Evolutionary conservation across 2,329 filamentous ascomycete species (phyloP).

Genomic region (Monosporascus cannonballus): DNA sequence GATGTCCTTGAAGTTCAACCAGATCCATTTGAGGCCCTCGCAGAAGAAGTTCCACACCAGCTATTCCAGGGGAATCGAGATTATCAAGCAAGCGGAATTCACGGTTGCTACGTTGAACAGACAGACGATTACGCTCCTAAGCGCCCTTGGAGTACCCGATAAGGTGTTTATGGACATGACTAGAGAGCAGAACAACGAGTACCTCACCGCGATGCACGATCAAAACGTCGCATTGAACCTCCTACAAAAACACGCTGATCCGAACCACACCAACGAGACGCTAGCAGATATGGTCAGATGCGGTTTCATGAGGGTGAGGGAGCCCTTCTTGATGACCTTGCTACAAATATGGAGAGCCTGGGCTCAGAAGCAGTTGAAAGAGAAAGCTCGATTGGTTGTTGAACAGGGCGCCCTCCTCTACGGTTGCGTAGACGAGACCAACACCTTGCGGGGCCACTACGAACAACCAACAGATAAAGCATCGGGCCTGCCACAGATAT

Average conservation of each 20-base stretch:
- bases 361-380: constrained; percentile 84
- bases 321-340: constrained; percentile 78
- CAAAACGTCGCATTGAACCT: constrained; percentile 58
- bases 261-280: constrained; percentile 71
- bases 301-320: constrained; percentile 67
- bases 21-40: constrained; percentile 74
- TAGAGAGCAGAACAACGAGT: constrained; percentile 57
- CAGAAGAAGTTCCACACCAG: constrained; percentile 79
- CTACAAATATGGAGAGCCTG: constrained; percentile 82
- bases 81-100: constrained; percentile 74
- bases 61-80: constrained; percentile 67
- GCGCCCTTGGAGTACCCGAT: constrained; percentile 65
- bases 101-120: constrained; percentile 78
- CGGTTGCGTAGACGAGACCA: constrained; percentile 83
- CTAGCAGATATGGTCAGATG: constrained; percentile 72
- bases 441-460: constrained; percentile 65
- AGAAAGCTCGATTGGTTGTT: constrained; percentile 81
- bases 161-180: constrained; percentile 63
- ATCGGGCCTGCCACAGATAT: constrained; percentile 72
- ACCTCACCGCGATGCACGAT: constrained; percentile 64
- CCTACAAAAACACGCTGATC: constrained; percentile 72
- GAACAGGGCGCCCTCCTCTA: constrained; percentile 81
- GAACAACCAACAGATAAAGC: constrained; percentile 36
- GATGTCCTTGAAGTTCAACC: constrained; percentile 43
- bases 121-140: constrained; percentile 83